Evolutionary conservation across 2,329 filamentous ascomycete species (phyloP), one percentile per base, ranked within the genome.

Genomic region (Zelopaecilomyces penicillatus): DNA sequence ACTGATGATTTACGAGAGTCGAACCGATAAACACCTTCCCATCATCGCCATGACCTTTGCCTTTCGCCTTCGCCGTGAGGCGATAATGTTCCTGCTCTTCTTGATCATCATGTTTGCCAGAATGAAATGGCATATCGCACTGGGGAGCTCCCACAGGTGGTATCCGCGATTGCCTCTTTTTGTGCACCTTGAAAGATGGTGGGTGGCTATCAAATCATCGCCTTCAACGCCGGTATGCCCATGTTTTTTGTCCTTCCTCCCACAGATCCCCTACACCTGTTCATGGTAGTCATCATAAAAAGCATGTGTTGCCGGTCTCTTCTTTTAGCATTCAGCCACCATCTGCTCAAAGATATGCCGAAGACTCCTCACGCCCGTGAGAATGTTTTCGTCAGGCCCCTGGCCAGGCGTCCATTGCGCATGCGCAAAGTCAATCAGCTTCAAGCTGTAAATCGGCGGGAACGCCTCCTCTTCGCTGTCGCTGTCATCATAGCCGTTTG

Each of bases 371-470:
- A 96, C 78, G 0, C 90, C 90, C 32, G 70, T 69, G 30, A 96
- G 70, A 10, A 77, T 69, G 58, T 97, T 97, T 65, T 95, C 83
- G 61, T 98, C 93, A 0, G 85, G 83, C 0, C 91, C 91, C 56
- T 84, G 67, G 1, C 88, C 87, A 0, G 87, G 85, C 1, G 80
- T 84, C 82, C 85, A 97, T 41, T 73, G 68, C 8, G 93, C 93
- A 65, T 98, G 93, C 2, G 93, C 93, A 73, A 98, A 98, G 63
- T 98, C 93, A 55, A 98, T 98, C 51, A 98, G 74, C 60, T 91
- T 93, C 41, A 96, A 73, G 9, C 80, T 76, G 57, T 84, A 87
- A 37, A 95, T 78, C 55, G 82, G 82, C 0, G 84, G 84, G 8
- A 69, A 49, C 11, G 53, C 49, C 29, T 38, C 72, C 2, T 70